Conservation (phyloP, 257 asterid genomes). For the Solanum lycopersicoides region DNA sequence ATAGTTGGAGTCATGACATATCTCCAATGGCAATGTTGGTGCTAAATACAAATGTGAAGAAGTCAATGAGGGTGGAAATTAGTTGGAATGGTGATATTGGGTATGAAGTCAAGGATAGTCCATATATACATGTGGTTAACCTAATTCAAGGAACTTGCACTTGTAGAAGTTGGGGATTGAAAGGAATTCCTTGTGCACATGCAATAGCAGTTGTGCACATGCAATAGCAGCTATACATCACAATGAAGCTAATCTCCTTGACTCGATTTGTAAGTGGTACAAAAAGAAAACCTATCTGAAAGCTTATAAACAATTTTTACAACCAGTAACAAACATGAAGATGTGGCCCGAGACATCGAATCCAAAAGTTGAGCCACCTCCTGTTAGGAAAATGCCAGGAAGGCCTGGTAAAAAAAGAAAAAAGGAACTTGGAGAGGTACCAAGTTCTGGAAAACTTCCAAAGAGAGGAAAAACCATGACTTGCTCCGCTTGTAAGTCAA, state of each 20-base stretch:
- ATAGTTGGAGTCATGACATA: not conserved
- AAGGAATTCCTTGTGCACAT: not conserved
- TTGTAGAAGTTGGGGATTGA: not conserved
- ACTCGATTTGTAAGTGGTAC: not conserved
- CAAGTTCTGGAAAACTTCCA: not conserved
- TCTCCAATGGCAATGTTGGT: not conserved
- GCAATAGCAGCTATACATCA: not conserved
- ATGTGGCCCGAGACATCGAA: not conserved
- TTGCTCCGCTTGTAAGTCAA: not conserved
- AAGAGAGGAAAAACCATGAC: not conserved
- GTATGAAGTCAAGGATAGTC: not conserved
- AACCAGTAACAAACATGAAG: not conserved
- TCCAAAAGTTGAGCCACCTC: not conserved
- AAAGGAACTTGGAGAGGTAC: not conserved
- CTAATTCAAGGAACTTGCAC: not conserved
- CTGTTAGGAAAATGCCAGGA: not conserved
- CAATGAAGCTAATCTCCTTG: not conserved
- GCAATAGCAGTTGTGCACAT: too few relatives aligned
- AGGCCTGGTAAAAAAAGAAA: not conserved
- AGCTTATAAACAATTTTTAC: not conserved
- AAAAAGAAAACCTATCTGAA: not conserved
- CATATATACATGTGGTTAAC: not conserved
- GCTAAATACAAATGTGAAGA: not conserved
- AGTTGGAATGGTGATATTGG: not conserved
- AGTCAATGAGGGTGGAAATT: not conserved